Conservation (phyloP, 2,329 filamentous ascomycete species). For the Alternaria sp. region DNA sequence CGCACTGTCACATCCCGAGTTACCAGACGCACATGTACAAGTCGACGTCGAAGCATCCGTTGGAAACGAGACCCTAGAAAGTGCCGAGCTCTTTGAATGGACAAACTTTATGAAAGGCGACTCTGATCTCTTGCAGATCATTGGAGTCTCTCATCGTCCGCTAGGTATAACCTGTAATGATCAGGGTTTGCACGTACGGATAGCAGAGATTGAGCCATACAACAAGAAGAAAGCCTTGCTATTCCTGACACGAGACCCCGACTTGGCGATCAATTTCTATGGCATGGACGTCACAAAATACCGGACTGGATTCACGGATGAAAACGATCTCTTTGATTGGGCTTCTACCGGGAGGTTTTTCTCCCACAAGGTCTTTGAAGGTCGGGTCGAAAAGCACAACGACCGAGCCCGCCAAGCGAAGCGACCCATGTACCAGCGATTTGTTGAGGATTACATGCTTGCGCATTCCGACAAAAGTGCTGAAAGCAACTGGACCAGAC, state of each 20-base stretch:
- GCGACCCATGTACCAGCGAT: conserved; percentile 67
- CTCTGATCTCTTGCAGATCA: conserved; percentile 73
- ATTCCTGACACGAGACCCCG: conserved; percentile 67
- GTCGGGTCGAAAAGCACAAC: conserved; percentile 54
- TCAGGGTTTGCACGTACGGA: conserved; percentile 68
- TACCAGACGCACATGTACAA: conserved; percentile 64
- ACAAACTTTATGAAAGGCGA: conserved; percentile 73
- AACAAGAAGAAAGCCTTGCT: conserved; percentile 67
- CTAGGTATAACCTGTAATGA: conserved; percentile 73
- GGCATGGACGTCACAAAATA: conserved; percentile 64
- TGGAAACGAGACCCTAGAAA: conserved; percentile 37
- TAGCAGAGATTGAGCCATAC: conserved; percentile 70
- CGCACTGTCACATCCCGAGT: conserved; percentile 59
- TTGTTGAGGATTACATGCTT: conserved; percentile 71
- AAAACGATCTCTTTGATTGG: conserved; percentile 70
- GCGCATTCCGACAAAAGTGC: conserved; percentile 54
- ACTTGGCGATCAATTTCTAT: conserved; percentile 67
- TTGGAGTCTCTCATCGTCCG: conserved; percentile 70
- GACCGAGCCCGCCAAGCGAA: conserved; percentile 65
- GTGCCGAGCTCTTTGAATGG: conserved; percentile 62
- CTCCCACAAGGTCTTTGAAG: conserved; percentile 51
- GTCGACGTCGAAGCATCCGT: conserved; percentile 71
- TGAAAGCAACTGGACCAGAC: conserved; percentile 45
- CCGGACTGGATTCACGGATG: conserved; percentile 63
- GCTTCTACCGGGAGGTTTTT: conserved; percentile 67